Conservation (phyloP, 441 rosid genomes). For the Populus trichocarpa region DNA sequence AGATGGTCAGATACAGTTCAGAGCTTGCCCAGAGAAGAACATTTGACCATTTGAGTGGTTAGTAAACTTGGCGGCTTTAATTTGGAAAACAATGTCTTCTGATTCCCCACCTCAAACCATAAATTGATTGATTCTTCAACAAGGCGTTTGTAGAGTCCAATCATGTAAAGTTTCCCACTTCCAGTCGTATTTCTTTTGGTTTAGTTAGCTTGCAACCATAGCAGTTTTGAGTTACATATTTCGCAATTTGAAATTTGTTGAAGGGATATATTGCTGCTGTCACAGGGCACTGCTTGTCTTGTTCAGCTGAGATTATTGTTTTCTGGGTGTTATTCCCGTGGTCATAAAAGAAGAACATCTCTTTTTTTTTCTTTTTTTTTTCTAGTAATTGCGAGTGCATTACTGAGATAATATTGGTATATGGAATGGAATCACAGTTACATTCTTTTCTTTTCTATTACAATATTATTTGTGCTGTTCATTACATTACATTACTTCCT, state of each 20-base stretch:
- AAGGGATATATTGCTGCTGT: background rate
- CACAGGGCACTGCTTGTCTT: background rate
- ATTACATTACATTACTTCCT: too few species aligned
- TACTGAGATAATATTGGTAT: background rate
- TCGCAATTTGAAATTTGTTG: background rate
- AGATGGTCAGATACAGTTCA: conserved; percentile 90
- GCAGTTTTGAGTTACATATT: background rate
- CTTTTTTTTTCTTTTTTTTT: too few species aligned
- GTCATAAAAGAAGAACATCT: too few species aligned
- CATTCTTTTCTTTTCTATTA: too few species aligned
- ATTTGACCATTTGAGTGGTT: conserved; percentile 54
- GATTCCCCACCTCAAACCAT: background rate
- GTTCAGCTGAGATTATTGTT: background rate
- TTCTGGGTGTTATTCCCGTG: too few species aligned
- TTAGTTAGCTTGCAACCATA: conserved; percentile 1
- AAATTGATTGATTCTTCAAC: conserved; percentile 35
- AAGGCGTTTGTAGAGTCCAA: conserved; percentile 34
- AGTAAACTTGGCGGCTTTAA: conserved; percentile 5
- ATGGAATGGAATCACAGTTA: too few species aligned
- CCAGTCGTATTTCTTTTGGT: background rate
- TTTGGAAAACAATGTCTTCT: conserved; percentile 10
- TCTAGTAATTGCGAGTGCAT: background rate
- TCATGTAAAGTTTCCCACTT: conserved; percentile 44
- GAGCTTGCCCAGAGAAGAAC: conserved; percentile 81
- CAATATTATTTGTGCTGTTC: too few species aligned